Percentiles rank a stretch among this genome's conserved stretches.
Evolutionary conservation across 768 basidiomycete species (phyloP).

Genomic region (Trametes elegans): DNA sequence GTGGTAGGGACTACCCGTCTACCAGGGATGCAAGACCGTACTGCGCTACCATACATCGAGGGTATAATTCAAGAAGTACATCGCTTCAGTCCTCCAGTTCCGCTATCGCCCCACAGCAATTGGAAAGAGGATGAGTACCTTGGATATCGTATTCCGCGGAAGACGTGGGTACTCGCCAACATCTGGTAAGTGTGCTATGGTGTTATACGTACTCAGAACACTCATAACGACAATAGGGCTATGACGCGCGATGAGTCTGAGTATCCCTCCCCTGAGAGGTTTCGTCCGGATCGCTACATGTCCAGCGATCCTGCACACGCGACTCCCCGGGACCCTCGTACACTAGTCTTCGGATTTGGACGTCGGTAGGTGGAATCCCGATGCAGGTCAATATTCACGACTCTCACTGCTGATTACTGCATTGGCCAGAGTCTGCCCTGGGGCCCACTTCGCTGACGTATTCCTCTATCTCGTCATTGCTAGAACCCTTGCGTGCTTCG

Average conservation of each 20-base stretch:
- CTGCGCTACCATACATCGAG: conserved; percentile 12
- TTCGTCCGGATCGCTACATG: conserved; percentile 23
- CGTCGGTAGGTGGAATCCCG: not conserved
- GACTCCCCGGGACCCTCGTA: not conserved
- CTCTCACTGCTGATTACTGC: not conserved
- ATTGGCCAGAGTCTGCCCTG: not conserved
- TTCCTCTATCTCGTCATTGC: not conserved
- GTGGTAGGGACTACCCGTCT: conserved; percentile 28
- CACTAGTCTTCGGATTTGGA: conserved; percentile 11
- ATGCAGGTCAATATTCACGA: not conserved
- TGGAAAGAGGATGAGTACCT: conserved; percentile 11
- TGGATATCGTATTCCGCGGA: conserved; percentile 15
- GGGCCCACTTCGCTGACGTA: conserved; percentile 3
- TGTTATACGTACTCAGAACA: not conserved
- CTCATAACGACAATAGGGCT: conserved; percentile 3
- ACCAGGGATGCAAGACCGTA: conserved; percentile 5
- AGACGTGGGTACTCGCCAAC: conserved; percentile 18
- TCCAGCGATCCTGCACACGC: conserved; percentile 1
- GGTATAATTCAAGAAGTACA: conserved; percentile 17
- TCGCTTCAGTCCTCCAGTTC: not conserved
- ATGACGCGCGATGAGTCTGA: conserved; percentile 48
- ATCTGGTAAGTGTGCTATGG: conserved; percentile 9
- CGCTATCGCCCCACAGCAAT: not conserved
- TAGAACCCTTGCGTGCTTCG: not conserved
- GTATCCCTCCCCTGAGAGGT: conserved; percentile 30